phyloP scores from a whole-genome alignment of 2,329 filamentous ascomycete genomes.

The Colletotrichum simmondsii region DNA sequence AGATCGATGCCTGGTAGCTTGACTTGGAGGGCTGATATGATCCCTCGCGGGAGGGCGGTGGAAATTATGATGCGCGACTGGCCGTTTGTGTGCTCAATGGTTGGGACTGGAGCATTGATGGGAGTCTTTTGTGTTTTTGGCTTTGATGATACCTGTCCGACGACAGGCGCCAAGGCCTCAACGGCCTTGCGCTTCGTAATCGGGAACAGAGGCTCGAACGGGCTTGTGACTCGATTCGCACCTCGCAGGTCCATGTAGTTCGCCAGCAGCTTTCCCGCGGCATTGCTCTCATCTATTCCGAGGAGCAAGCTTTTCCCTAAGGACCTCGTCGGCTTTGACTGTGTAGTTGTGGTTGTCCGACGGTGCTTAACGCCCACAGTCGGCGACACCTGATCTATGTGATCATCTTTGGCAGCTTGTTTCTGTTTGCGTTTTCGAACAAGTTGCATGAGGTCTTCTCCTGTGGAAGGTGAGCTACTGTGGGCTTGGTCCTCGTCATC shows the following conservation, averaged over 20 bases:
- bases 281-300: conserved; percentile 4
- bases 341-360: background rate
- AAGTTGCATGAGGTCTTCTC: background rate
- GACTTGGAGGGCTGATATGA: conserved; percentile 62
- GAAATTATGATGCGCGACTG: conserved; percentile 61
- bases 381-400: background rate
- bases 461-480: background rate
- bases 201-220: background rate
- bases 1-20: conserved; percentile 61
- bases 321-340: background rate
- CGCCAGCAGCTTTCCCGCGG: conserved; percentile 42
- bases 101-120: conserved; percentile 30
- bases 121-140: background rate
- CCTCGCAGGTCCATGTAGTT: conserved; percentile 46
- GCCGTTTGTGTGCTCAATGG: conserved; percentile 29
- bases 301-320: background rate
- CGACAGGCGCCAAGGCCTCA: background rate
- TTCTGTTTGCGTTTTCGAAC: conserved; percentile 15
- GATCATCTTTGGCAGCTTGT: background rate
- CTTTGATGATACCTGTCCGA: background rate
- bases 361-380: background rate
- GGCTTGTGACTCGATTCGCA: conserved; percentile 37
- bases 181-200: background rate
- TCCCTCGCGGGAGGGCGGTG: conserved; percentile 53
- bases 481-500: background rate